Conservation (phyloP, 805 yeast genomes). For the Wickerhamiella spandovensis region DNA sequence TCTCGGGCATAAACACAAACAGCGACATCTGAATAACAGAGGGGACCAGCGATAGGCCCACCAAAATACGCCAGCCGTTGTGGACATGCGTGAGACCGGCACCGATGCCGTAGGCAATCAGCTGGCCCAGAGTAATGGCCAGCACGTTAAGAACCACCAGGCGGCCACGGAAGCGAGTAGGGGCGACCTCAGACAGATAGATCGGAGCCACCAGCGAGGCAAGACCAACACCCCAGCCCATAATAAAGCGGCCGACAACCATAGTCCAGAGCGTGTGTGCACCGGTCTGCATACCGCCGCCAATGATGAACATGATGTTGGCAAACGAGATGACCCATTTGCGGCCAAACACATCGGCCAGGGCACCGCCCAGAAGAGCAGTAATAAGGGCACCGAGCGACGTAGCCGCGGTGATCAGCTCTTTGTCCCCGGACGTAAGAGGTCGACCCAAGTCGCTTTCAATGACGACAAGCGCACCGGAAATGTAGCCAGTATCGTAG, state of each 20-base stretch:
- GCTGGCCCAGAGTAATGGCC: conserved; percentile 90
- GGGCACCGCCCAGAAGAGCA: conserved; percentile 61
- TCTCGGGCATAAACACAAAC: conserved; percentile 83
- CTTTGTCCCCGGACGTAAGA: conserved; percentile 68
- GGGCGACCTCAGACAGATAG: conserved; percentile 85
- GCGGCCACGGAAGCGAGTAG: conserved; percentile 82
- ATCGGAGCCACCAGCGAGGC: conserved; percentile 93
- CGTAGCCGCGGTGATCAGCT: conserved; percentile 86
- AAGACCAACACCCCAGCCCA: conserved; percentile 95
- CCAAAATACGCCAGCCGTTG: conserved; percentile 88
- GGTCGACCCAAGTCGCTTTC: conserved; percentile 54
- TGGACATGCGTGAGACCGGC: conserved; percentile 51
- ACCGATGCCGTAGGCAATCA: conserved; percentile 68
- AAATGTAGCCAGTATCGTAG: conserved; percentile 93
- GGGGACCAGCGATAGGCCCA: conserved; percentile 83
- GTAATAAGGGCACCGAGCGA: conserved; percentile 85
- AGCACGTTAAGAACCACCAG: conserved; percentile 77
- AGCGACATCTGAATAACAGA: conserved; percentile 63
- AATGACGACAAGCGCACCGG: conserved; percentile 79
- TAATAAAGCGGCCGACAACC: conserved; percentile 80
- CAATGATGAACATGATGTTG: conserved; percentile 67
- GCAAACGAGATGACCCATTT: conserved; percentile 74
- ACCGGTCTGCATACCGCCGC: conserved; percentile 74
- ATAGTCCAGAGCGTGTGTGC: conserved; percentile 77
- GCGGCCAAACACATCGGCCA: conserved; percentile 77